Evolutionary conservation across 2,329 filamentous ascomycete species (phyloP).

Genomic region (Lasiodiplodia sp.): DNA sequence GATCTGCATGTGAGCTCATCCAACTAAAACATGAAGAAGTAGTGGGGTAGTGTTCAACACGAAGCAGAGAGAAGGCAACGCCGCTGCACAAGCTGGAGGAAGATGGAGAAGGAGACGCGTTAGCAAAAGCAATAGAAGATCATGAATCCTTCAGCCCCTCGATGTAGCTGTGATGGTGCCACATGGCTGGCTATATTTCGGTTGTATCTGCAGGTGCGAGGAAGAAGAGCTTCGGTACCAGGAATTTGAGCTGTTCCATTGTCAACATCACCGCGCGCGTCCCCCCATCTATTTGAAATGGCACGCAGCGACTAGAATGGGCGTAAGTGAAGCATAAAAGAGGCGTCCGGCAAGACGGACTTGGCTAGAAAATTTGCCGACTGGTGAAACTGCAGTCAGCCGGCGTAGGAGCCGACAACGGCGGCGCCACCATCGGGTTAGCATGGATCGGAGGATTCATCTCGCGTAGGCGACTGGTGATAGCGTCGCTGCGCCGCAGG

Average conservation of each 20-base stretch:
- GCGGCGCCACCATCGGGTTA: background rate
- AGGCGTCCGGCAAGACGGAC: background rate
- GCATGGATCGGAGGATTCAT: background rate
- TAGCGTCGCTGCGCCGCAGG: slow-evolving; percentile 3
- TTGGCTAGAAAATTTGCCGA: background rate
- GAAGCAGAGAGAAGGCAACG: too few species aligned
- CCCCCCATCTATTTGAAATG: background rate
- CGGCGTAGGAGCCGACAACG: slow-evolving; percentile 1
- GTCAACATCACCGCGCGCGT: background rate
- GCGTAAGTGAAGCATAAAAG: background rate
- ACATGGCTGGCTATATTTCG: background rate
- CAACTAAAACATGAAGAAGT: too few species aligned
- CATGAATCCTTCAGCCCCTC: background rate
- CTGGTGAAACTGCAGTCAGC: background rate
- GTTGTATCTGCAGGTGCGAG: background rate
- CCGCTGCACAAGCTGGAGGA: too few species aligned
- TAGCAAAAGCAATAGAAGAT: too few species aligned
- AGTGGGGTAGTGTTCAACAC: too few species aligned
- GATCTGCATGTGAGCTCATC: too few species aligned
- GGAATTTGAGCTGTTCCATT: background rate
- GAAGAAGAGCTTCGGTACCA: background rate
- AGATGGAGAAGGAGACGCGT: too few species aligned
- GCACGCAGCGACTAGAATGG: background rate
- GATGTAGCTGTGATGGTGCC: background rate
- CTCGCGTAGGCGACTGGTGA: slow-evolving; percentile 3